Conservation (phyloP, 768 basidiomycete genomes). For the Tylopilus sp. region DNA sequence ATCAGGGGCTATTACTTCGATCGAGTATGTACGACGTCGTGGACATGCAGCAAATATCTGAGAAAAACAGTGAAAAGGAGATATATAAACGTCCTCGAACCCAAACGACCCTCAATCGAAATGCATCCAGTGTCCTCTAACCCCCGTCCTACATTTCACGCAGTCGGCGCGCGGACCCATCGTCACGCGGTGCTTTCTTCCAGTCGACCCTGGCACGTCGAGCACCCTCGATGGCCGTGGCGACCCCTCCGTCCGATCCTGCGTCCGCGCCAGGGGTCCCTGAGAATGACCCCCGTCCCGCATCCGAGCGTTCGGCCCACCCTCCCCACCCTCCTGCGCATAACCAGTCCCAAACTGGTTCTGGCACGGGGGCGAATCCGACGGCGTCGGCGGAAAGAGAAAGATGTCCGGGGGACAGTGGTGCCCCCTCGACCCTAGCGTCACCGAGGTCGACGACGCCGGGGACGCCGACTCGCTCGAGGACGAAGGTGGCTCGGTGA, state of each 20-base stretch:
- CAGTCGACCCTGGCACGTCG: slow-evolving; percentile 14
- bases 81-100: not conserved
- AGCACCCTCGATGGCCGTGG: slow-evolving; percentile 12
- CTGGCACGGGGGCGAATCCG: slow-evolving; percentile 18
- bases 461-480: slow-evolving; percentile 19
- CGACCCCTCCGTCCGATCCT: slow-evolving; percentile 15
- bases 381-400: slow-evolving; percentile 26
- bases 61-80: not conserved
- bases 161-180: slow-evolving; percentile 74
- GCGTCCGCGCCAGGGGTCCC: slow-evolving; percentile 5
- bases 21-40: no score
- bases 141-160: slow-evolving; percentile 58
- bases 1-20: slow-evolving; percentile 6
- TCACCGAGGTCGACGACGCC: slow-evolving; percentile 4
- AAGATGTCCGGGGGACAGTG: slow-evolving; percentile 27
- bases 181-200: slow-evolving; percentile 49
- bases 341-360: slow-evolving; percentile 5
- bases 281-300: no score
- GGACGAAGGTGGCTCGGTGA: slow-evolving; percentile 22
- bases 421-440: not conserved
- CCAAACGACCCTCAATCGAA: slow-evolving; percentile 50
- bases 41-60: not conserved
- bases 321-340: slow-evolving; percentile 1
- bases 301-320: no score
- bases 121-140: slow-evolving; percentile 74